Conservation (phyloP, 768 basidiomycete species). For the Holtermanniella nyarrowii region DNA sequence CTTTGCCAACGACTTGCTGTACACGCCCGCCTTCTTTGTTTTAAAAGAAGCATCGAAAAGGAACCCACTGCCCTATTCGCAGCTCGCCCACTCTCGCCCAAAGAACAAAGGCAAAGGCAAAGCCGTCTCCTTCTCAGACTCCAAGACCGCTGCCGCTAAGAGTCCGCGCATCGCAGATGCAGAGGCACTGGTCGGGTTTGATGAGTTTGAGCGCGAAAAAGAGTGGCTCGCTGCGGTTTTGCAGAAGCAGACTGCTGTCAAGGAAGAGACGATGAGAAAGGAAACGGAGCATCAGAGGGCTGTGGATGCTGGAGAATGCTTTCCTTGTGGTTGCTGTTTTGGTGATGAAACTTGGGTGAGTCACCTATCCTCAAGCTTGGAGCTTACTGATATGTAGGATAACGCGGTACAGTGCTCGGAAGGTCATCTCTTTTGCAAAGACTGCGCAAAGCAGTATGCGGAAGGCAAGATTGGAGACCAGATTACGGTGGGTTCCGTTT, state of each 20-base stretch:
- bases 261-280: constrained; percentile 40
- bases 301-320: constrained; percentile 47
- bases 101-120: constrained; percentile 44
- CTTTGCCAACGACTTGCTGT: constrained; percentile 45
- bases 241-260: constrained; percentile 4
- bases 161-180: too few species aligned
- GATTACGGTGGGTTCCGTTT: constrained; percentile 41
- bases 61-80: constrained; percentile 18
- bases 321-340: constrained; percentile 87
- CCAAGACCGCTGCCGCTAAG: too few species aligned
- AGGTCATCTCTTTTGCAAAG: constrained; percentile 71
- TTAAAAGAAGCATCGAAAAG: constrained; percentile 44
- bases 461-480: constrained; percentile 51
- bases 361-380: background rate
- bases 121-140: too few species aligned
- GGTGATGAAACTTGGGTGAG: constrained; percentile 59
- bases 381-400: constrained; percentile 45
- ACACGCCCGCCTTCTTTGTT: constrained; percentile 56
- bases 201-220: constrained; percentile 44
- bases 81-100: constrained; percentile 24
- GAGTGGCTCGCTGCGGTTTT: constrained; percentile 1
- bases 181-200: constrained; percentile 40
- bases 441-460: constrained; percentile 61
- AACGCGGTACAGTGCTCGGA: constrained; percentile 84
- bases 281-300: constrained; percentile 47